Base-by-base conservation (phyloP, 1,139 yeast genomes). In the Taphrina deformans region DNA sequence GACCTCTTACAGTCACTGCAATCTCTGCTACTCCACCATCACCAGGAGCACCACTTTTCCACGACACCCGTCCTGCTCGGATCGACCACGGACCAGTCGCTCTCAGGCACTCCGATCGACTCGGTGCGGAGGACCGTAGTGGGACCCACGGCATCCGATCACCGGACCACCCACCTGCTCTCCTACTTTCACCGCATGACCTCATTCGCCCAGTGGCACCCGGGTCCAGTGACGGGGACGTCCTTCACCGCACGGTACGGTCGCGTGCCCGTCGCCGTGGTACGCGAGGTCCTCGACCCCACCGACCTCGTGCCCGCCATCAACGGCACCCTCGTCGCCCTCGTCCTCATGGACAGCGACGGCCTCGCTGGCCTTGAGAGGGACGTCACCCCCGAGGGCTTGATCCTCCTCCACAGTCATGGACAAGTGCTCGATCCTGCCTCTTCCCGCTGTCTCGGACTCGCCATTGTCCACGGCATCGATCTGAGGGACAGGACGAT, bases 1-100 rank as follows among this genome's bases (percentile, higher is more conserved):
- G 87, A 86, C 65, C 75, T 92, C 9, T 77, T 89, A 23, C 77
- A 76, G 16, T 77, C 80, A 16, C 76, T 90, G 1, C 77, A 87
- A 1, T 69, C 18, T 7, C n/a, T 38, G 7, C 3, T 38, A 12
- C 1, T 2, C 41, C 41, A 72, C 0, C 16, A 26, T 21, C 35
- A 12, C n/a, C 41, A 72, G 0, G 14, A 26, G 21, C 35, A 12
- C n/a, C 41, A n/a, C 2, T 12, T 12, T n/a, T 2, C 6, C 41
- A 38, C 3, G 14, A 35, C 29, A 29, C 35, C 21, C 29, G 55
- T 24, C 2, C 12, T 38, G 7, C 18, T 24, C 27, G 21, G 35
- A 1, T 24, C 35, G 2, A 14, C 5, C 2, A 5, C 12, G 3
- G 53, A 9, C 18, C 12, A 7, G 27, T 26, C 50, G n/a, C 21